phyloP scores from a whole-genome alignment of 2,329 filamentous ascomycete genomes.

The Ophiognomonia clavigignenti-juglandacearum region DNA sequence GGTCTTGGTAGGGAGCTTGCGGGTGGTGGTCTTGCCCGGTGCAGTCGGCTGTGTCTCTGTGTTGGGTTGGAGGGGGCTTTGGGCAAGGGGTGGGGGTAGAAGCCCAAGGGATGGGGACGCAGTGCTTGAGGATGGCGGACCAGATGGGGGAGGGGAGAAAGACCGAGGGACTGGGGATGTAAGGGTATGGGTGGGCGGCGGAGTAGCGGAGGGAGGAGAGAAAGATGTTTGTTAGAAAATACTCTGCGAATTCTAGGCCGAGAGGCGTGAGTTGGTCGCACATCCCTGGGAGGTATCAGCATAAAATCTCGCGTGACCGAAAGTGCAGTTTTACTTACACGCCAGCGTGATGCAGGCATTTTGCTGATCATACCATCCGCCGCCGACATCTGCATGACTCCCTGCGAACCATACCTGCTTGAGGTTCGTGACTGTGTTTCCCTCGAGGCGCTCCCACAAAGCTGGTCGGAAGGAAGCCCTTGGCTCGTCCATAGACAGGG shows the following conservation, averaged over 20 bases:
- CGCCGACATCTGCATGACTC: constrained; percentile 58
- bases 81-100: constrained; percentile 22
- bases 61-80: constrained; percentile 6
- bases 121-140: constrained; percentile 13
- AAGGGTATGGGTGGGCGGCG: constrained; percentile 28
- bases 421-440: constrained; percentile 23
- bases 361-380: constrained; percentile 45
- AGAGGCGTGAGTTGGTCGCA: constrained; percentile 28
- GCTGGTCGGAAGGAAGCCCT: constrained; percentile 36
- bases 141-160: constrained; percentile 16
- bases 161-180: constrained; percentile 15
- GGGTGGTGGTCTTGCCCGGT: constrained; percentile 22
- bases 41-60: constrained; percentile 23
- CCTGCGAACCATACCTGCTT: constrained; percentile 54
- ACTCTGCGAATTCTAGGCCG: constrained; percentile 27
- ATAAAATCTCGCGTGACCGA: not conserved
- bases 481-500: constrained; percentile 44
- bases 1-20: constrained; percentile 14
- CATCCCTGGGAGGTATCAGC: constrained; percentile 22
- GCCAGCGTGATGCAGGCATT: constrained; percentile 27
- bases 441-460: constrained; percentile 33
- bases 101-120: constrained; percentile 19
- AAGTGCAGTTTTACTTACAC: constrained; percentile 19
- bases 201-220: constrained; percentile 24
- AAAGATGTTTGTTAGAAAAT: constrained; percentile 22